Evolutionary conservation across 176 grass and related monocot genomes (phyloP), one percentile per base, ranked within the genome.

Genomic region (Avena insularis): DNA sequence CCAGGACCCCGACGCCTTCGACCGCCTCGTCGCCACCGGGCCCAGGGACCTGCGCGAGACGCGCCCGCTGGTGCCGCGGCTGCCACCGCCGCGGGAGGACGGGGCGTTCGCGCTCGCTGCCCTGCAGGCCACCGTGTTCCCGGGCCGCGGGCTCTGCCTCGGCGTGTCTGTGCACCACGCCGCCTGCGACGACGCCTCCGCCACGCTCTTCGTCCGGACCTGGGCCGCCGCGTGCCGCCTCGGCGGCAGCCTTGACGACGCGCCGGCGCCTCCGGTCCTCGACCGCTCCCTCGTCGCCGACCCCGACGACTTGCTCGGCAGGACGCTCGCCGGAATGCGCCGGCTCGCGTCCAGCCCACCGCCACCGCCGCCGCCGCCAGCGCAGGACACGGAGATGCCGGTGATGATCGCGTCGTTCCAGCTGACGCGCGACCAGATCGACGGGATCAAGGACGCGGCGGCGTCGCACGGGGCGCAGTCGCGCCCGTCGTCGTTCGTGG

Each of bases 151-250:
- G 14, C 23, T 77, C 14, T 77, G 74, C 49, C 8, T 77, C 49
- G 74, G 74, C 15, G 74, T 77, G 1, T 77, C 74, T 6, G 74
- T 77, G 3, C 74, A 77, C 25, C 74, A 77, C 49, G 74, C 74
- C 49, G 74, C 74, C 74, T 77, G 74, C 74, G 74, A 77, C 74
- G 74, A 77, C 49, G 74, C 74, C 49, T 77, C 74, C 74, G 61
- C 77, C 21, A 80, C 74, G 31, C 89, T 83, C 45, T 95, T 95
- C 80, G 38, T 93, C 47, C 75, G 82, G 57, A 82, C 86, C 15
- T 95, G 93, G 93, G 88, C 91, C 17, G 79, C 80, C 3, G 75
- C 83, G 21, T 89, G 88, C 79, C 54, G 51, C 25, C 45, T 59
- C 5, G 75, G 75, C 0, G 65, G 2, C 1, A 1, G 12, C 4